A percentile compares a stretch with the other conserved stretches of the same genome.
phyloP scores from a whole-genome alignment of 768 basidiomycete species.

The Mycena latifolia region DNA sequence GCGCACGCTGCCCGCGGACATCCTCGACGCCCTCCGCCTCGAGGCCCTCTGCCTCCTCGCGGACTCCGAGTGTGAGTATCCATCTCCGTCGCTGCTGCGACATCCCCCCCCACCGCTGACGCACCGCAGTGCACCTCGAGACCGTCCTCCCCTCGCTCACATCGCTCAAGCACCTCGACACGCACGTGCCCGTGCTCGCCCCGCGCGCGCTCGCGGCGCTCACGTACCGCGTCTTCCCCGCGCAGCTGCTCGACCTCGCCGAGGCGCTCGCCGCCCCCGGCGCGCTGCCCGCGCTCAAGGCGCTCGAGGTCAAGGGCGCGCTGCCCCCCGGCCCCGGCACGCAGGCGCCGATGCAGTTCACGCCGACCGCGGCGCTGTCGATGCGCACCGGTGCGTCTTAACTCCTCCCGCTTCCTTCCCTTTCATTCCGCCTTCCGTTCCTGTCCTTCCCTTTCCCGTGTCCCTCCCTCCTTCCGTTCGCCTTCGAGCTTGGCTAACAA shows the following conservation, averaged over 20 bases:
- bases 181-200: constrained; percentile 8
- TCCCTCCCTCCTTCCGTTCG: too few relatives aligned
- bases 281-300: constrained; percentile 2
- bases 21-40: constrained; percentile 9
- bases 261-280: neutral
- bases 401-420: neutral
- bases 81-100: neutral
- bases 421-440: too few relatives aligned
- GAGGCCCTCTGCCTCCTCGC: constrained; percentile 23
- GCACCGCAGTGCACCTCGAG: constrained; percentile 9
- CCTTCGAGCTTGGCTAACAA: neutral
- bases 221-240: constrained; percentile 23
- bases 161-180: constrained; percentile 19
- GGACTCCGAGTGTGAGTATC: constrained; percentile 12
- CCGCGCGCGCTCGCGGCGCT: constrained; percentile 15
- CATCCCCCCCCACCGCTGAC: too few relatives aligned
- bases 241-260: constrained; percentile 17
- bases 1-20: constrained; percentile 13
- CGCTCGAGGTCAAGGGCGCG: constrained; percentile 26
- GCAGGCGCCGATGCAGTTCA: constrained; percentile 13
- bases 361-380: constrained; percentile 13
- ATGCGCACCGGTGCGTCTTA: constrained; percentile 2
- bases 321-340: too few relatives aligned
- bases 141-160: constrained; percentile 6
- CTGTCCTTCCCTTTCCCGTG: too few relatives aligned